Percentiles rank a stretch among this genome's conserved stretches.
These are phyloP conservation scores for Heliocybe sulcata DNA, from an alignment of 1,284 basidiomycete species.

Conservation along the genomic window DNA sequence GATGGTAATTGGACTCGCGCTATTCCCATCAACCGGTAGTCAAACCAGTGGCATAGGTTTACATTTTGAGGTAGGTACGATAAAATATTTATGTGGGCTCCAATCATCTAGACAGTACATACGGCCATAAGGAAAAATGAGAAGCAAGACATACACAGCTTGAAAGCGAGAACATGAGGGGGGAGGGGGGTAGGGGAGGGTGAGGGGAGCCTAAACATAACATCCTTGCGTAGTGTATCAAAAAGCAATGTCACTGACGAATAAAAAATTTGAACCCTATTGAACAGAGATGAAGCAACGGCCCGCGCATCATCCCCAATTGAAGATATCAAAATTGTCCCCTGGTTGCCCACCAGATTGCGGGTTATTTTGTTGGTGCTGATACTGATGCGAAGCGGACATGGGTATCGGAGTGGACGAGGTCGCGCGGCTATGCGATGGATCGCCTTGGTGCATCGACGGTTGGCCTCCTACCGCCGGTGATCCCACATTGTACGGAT, in stretches of 20 bases:
- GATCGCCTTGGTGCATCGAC: constrained; percentile 14
- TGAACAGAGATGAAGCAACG: constrained; percentile 4
- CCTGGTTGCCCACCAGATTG: constrained; percentile 14
- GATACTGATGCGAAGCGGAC: constrained; percentile 6
- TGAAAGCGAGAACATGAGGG: not conserved
- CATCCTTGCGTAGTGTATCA: not conserved
- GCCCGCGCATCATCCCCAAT: constrained; percentile 17
- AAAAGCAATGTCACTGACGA: constrained; percentile 1
- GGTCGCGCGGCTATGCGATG: constrained; percentile 16
- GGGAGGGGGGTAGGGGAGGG: not conserved
- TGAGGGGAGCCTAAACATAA: not conserved
- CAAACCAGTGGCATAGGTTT: not conserved
- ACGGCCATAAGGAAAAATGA: not conserved
- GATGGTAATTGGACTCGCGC: not conserved
- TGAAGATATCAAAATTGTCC: constrained; percentile 21
- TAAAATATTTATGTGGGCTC: not conserved
- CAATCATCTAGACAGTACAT: not conserved
- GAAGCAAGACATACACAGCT: not conserved
- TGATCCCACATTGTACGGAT: constrained; percentile 10
- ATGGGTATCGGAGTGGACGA: constrained; percentile 20
- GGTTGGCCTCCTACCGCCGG: constrained; percentile 15
- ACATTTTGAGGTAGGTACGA: not conserved
- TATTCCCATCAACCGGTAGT: not conserved
- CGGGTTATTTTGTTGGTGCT: constrained; percentile 18
- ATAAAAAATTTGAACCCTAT: constrained; percentile 4